Evolutionary conservation across 2,329 filamentous ascomycete genomes (phyloP), one percentile per base, ranked within the genome.

Genomic region (Pseudogymnoascus sp.): DNA sequence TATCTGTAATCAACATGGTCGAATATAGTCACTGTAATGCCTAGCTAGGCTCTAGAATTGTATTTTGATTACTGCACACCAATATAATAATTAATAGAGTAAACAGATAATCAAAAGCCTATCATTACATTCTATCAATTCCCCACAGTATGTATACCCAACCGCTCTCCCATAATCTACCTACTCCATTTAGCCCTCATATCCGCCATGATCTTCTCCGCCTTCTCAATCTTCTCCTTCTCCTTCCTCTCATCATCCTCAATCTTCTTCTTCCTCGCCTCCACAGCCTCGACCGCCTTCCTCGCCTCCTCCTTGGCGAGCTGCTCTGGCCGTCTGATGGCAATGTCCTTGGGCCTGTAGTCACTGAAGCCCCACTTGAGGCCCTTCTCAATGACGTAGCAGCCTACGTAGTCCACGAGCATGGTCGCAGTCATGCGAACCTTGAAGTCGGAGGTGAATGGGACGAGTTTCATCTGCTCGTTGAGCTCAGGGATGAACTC

Each of bases 401-500:
- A 99, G 13, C 88, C 89, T 1, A 79, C 84, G 73, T 93, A 99
- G 76, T 99, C 95, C 37, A 93, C 71, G 6, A 93, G 75, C 95
- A 99, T 99, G 71, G 91, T 82, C 0, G 79, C 76, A 0, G 91
- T 96, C 79, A 99, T 86, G 61, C 88, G 93, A 47, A 83, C 74
- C 81, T 96, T 96, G 83, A 99, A 99, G 70, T 96, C 91, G 2
- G 81, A 82, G 33, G 81, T 88, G 76, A 99, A 99, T 2, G 91
- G 91, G 4, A 99, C 95, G 0, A 99, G 86, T 72, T 89, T 91
- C 78, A 99, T 88, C 76, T 91, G 88, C 76, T 93, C 84, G 77
- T 97, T 99, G 76, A 99, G 86, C 74, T 97, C 95, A 2, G 95
- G 95, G 59, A 97, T 82, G 71, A 99, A 91, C 75, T 99, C 95